Evolutionary conservation across 345 rosid genomes (phyloP), one percentile per base, ranked within the genome.

Genomic region (Syzygium oleosum): DNA sequence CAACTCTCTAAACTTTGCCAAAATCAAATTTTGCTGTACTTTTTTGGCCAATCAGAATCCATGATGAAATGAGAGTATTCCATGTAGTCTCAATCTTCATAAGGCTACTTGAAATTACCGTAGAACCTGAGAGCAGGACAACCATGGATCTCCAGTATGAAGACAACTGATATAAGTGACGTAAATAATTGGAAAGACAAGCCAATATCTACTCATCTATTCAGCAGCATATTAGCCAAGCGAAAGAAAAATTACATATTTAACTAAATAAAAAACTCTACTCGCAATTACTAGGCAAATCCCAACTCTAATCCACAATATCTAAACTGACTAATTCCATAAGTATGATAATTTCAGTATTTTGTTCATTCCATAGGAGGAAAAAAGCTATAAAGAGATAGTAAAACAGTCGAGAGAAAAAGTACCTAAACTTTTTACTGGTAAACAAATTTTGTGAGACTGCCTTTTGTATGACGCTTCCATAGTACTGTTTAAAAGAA

Each of bases 401-500:
- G 54, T 41, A 65, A 27, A 59, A 46, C 15, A 22, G 43, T n/a
- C 17, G 23, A 23, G 8, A 46, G 41, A 52, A 79, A 49, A 22
- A 25, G 41, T 58, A 94, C 95, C 97, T 90, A 86, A 88, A 87
- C 68, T 89, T 95, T 58, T 88, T 87, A 88, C 88, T 84, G 54
- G 41, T 25, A 84, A 90, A 55, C 65, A 89, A 55, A 87, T 85
- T 90, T 86, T 94, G 86, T 27, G 96, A 92, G 89, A 91, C 92
- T 52, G 95, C 95, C 88, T 93, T 97, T 88, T 88, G 94, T 77
- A 93, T 92, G 85, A 95, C 21, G 87, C 95, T 95, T 84, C 89
- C 91, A 90, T 96, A 97, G 90, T 95, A 95, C 88, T 94, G 99
- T 56, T 94, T 91, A 90, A 93, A 96, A 15, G 95, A 87, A 87